Percentiles rank a stretch among this genome's conserved stretches.
phyloP scores from a whole-genome alignment of 2,329 filamentous ascomycete genomes.

The Aureobasidium sp. region DNA sequence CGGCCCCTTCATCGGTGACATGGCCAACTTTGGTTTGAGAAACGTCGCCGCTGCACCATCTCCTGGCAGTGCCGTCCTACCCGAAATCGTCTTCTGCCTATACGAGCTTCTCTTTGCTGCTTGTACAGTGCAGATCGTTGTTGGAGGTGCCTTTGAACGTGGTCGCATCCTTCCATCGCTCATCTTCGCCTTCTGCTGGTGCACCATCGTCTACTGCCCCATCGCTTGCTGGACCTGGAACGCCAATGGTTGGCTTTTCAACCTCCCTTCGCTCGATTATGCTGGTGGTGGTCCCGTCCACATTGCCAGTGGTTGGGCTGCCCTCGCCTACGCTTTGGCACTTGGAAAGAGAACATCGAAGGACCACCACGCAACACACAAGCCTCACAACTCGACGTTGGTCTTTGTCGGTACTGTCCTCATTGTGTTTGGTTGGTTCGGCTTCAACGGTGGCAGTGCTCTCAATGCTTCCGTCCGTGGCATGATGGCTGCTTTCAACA shows the following conservation, averaged over 20 bases:
- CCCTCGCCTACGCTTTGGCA: constrained; percentile 54
- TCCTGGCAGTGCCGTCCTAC: constrained; percentile 46
- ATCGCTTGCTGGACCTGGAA: constrained; percentile 63
- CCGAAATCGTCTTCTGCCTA: constrained; percentile 57
- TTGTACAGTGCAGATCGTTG: constrained; percentile 54
- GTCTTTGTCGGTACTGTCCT: constrained; percentile 50
- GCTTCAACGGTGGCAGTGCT: constrained; percentile 49
- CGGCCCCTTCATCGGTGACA: constrained; percentile 53
- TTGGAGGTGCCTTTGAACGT: constrained; percentile 55
- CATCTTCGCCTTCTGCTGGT: constrained; percentile 55
- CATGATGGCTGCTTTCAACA: constrained; percentile 49
- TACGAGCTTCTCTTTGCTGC: constrained; percentile 58
- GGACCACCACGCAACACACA: constrained; percentile 41
- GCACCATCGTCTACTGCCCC: constrained; percentile 55
- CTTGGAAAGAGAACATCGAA: constrained; percentile 49
- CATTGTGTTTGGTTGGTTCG: constrained; percentile 43
- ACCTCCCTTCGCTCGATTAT: constrained; percentile 51
- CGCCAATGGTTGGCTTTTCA: constrained; percentile 54
- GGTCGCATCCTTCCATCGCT: constrained; percentile 57
- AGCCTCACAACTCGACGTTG: constrained; percentile 54
- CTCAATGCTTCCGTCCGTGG: constrained; percentile 45
- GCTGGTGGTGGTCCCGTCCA: constrained; percentile 51
- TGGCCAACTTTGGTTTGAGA: constrained; percentile 53
- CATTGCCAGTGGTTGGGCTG: constrained; percentile 54
- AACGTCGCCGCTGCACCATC: constrained; percentile 53